Evolutionary conservation across 2,329 filamentous ascomycete species (phyloP), one percentile per base, ranked within the genome.

Genomic region (Colletotrichum coccodes): DNA sequence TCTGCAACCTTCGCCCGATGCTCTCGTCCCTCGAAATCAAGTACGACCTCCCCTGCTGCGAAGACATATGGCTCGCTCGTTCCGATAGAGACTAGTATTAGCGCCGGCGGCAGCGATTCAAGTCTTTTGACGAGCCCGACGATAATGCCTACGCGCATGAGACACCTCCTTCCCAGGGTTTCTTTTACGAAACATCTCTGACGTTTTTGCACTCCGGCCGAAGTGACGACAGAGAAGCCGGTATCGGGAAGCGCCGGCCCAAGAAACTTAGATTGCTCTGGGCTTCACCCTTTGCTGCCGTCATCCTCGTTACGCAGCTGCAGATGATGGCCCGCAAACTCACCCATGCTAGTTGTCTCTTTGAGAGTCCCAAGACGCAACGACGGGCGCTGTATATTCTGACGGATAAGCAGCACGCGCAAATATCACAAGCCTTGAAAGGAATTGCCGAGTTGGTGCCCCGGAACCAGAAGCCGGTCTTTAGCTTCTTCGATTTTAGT

Each of bases 321-420:
- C 61, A 64, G 44, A 64, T 64, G 61, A 64, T 64, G 61, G 61
- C 61, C 3, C 53, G 54, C 6, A 54, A 64, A 16, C 53, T 64
- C 4, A 64, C 61, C 1, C 61, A 64, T 34, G 61, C 61, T 11
- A 64, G 61, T 28, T 64, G 61, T 28, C 54, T 64, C 1, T 54
- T 64, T 7, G 61, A 64, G 32, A n/a, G 61, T 2, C 61, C 61
- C 6, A 64, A 64, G 1, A 18, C 61, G 4, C 61, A 64, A 21
- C 61, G 61, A 8, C 61, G 61, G 9, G 61, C 61, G 0, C 44
- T 64, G 4, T 64, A 53, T 1, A 64, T 64, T 14, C 11, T 64
- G 61, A 64, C 53, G 1, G 61, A 64, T 14, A 64, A 64, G 21
- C 61, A 64, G 36, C 61, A 64, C 7, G 54, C 61, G 8, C 61